phyloP scores from a whole-genome alignment of 169 alveolate species.

The Plasmodium berghei region DNA sequence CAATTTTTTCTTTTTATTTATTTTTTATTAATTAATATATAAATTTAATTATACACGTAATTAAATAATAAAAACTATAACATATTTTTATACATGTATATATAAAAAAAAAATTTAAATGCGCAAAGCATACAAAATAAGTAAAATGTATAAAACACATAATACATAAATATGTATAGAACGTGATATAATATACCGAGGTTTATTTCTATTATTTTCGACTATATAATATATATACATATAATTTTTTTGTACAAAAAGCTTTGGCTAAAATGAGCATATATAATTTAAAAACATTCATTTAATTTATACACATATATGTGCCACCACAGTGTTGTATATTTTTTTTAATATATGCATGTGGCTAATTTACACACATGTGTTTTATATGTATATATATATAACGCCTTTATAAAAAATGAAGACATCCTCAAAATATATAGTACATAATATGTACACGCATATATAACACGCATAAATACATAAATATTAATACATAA shows the following conservation, averaged over 20 bases:
- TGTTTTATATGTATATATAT: conserved; percentile 11
- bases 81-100: neutral
- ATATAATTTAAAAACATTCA: conserved; percentile 22
- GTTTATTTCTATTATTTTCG: too few relatives aligned
- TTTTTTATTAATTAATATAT: conserved; percentile 38
- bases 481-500: too few relatives aligned
- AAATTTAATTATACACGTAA: conserved; percentile 26
- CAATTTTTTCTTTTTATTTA: neutral
- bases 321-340: neutral
- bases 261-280: conserved; percentile 4
- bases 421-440: too few relatives aligned
- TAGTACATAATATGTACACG: too few relatives aligned
- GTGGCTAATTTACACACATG: too few relatives aligned
- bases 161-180: too few relatives aligned
- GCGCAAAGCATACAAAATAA: conserved; percentile 1
- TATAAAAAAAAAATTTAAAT: conserved; percentile 18
- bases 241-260: neutral
- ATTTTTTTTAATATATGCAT: neutral
- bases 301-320: conserved; percentile 8
- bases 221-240: too few relatives aligned
- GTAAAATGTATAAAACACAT: too few relatives aligned
- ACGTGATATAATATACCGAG: too few relatives aligned
- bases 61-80: neutral
- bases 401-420: neutral
- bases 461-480: too few relatives aligned